phyloP scores from a whole-genome alignment of 495 filamentous ascomycete species.

The Aspergillus sclerotioniger region DNA sequence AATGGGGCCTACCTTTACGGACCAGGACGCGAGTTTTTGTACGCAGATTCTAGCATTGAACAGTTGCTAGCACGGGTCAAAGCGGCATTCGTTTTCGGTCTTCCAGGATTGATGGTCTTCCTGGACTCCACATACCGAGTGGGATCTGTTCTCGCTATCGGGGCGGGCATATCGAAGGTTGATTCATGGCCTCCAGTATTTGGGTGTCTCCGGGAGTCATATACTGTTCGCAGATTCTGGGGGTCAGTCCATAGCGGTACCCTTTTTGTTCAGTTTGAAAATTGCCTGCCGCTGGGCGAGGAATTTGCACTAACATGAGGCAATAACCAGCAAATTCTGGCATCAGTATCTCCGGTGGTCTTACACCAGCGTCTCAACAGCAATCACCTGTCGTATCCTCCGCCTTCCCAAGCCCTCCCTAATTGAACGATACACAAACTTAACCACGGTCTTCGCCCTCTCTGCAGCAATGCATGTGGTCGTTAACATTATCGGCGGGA shows the following conservation, averaged over 20 bases:
- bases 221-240: background rate
- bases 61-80: background rate
- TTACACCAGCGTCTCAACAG: constrained; percentile 18
- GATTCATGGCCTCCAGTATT: constrained; percentile 1
- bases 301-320: background rate
- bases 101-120: background rate
- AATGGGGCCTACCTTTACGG: background rate
- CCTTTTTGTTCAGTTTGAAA: background rate
- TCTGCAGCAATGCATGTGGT: constrained; percentile 27
- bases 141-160: background rate
- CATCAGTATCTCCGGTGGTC: constrained; percentile 32
- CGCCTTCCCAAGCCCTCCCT: constrained; percentile 19
- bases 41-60: background rate
- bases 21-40: background rate
- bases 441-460: constrained; percentile 26
- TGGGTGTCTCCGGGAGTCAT: background rate
- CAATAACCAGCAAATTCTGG: constrained; percentile 29
- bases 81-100: background rate
- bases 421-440: constrained; percentile 25
- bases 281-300: background rate
- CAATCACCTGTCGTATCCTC: constrained; percentile 17
- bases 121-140: background rate
- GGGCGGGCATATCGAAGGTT: background rate
- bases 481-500: constrained; percentile 18
- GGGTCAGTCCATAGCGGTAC: background rate